phyloP scores from a whole-genome alignment of 352 stramenopile genomes.

The Phytophthora litchii region DNA sequence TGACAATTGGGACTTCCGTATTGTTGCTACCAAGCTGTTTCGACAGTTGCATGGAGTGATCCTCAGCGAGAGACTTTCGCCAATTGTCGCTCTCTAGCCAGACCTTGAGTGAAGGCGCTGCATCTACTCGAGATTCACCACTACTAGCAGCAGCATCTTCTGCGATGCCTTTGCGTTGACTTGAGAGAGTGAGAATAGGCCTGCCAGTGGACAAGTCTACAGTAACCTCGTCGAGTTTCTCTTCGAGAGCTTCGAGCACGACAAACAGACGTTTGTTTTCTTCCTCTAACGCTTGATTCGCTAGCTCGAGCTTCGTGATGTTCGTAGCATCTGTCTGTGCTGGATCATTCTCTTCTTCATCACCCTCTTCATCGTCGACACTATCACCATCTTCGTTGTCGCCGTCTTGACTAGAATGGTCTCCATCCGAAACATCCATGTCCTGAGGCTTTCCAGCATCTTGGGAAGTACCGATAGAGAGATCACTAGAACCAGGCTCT shows the following conservation, averaged over 20 bases:
- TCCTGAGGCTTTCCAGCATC: slow-evolving; percentile 24
- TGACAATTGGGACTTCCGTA: not conserved
- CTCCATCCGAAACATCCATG: slow-evolving; percentile 24
- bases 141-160: slow-evolving; percentile 3
- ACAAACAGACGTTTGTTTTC: slow-evolving; percentile 59
- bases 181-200: slow-evolving; percentile 42
- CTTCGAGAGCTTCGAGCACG: slow-evolving; percentile 53
- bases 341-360: slow-evolving; percentile 24
- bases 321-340: slow-evolving; percentile 25
- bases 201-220: slow-evolving; percentile 48
- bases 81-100: slow-evolving; percentile 63
- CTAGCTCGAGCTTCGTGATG: slow-evolving; percentile 40
- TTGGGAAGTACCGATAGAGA: slow-evolving; percentile 1
- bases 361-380: slow-evolving; percentile 19
- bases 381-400: slow-evolving; percentile 34
- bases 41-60: not conserved
- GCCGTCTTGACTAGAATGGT: slow-evolving; percentile 33
- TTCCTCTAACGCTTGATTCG: slow-evolving; percentile 46
- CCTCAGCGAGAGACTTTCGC: slow-evolving; percentile 38
- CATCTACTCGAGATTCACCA: slow-evolving; percentile 16
- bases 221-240: slow-evolving; percentile 51
- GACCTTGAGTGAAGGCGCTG: slow-evolving; percentile 51
- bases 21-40: slow-evolving; percentile 1
- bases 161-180: not conserved
- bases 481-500: not conserved